Evolutionary conservation across 768 basidiomycete genomes (phyloP).

Genomic region (Boletus coccyginus): DNA sequence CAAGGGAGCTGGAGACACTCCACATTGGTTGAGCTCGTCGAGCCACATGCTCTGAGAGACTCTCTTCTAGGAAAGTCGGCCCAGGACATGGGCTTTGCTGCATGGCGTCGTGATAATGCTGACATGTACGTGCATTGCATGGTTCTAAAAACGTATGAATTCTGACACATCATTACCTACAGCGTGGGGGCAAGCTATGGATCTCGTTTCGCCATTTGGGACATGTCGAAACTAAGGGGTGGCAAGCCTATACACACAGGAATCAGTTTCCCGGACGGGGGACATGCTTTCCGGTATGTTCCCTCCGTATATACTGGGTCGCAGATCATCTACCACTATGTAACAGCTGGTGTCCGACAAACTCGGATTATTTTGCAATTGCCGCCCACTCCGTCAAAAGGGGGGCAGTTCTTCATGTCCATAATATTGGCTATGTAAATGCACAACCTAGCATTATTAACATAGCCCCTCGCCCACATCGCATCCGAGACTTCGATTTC

Average conservation of each 20-base stretch:
- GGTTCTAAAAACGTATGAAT: not conserved
- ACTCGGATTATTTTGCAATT: slow-evolving; percentile 76
- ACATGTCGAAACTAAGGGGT: slow-evolving; percentile 66
- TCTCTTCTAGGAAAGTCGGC: slow-evolving; percentile 44
- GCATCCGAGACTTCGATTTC: slow-evolving; percentile 76
- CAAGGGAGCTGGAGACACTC: slow-evolving; percentile 58
- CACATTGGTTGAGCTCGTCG: slow-evolving; percentile 67
- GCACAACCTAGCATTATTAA: slow-evolving; percentile 60
- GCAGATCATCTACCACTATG: slow-evolving; percentile 1
- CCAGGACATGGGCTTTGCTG: slow-evolving; percentile 56
- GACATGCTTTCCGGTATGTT: slow-evolving; percentile 60
- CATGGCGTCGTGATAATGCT: slow-evolving; percentile 67
- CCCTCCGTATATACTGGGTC: not conserved
- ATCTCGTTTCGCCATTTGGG: slow-evolving; percentile 73
- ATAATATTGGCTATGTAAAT: slow-evolving; percentile 63
- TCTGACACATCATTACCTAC: slow-evolving; percentile 1
- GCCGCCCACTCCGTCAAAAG: slow-evolving; percentile 55
- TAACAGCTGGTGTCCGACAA: slow-evolving; percentile 72
- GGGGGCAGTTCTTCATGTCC: slow-evolving; percentile 68
- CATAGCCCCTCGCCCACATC: slow-evolving; percentile 60
- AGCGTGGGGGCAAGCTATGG: slow-evolving; percentile 79
- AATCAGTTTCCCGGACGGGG: slow-evolving; percentile 63
- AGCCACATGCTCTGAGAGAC: slow-evolving; percentile 61
- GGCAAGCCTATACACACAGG: slow-evolving; percentile 70
- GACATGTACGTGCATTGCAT: slow-evolving; percentile 61